Percentiles rank a stretch among this genome's conserved stretches.
Conservation (phyloP, 2,329 filamentous ascomycete genomes). For the Arthroderma uncinatum region DNA sequence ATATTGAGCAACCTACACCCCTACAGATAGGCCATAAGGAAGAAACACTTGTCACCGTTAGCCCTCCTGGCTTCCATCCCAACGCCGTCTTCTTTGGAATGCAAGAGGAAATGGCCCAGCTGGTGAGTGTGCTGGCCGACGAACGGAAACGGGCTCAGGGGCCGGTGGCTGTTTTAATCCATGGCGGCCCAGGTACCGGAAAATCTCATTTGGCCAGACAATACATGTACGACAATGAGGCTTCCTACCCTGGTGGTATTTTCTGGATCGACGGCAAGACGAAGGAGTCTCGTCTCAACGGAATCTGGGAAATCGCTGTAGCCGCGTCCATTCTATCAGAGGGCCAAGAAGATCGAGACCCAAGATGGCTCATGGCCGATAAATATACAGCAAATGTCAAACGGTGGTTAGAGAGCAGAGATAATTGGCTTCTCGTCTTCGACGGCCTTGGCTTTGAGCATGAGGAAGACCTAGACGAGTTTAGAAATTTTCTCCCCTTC, state of each 20-base stretch:
- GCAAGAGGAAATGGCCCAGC: conserved; percentile 44
- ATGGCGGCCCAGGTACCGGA: conserved; percentile 54
- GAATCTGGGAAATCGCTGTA: conserved; percentile 56
- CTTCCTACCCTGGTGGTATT: conserved; percentile 52
- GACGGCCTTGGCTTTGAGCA: conserved; percentile 55
- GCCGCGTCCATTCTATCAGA: conserved; percentile 41
- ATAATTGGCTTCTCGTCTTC: conserved; percentile 57
- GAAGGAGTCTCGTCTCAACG: conserved; percentile 46
- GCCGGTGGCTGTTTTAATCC: conserved; percentile 53
- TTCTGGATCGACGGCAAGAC: conserved; percentile 60
- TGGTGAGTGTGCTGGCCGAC: conserved; percentile 51
- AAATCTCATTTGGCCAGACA: conserved; percentile 59
- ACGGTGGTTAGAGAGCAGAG: conserved; percentile 49
- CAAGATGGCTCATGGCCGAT: conserved; percentile 30
- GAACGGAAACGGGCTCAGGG: conserved; percentile 46
- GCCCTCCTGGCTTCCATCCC: conserved; percentile 48
- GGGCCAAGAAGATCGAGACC: conserved; percentile 29
- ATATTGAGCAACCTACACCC: not conserved
- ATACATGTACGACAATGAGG: conserved; percentile 51
- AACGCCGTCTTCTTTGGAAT: conserved; percentile 55
- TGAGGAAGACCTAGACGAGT: conserved; percentile 39
- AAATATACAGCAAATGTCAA: conserved; percentile 48
- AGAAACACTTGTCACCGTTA: conserved; percentile 26
- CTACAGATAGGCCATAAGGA: conserved; percentile 2
- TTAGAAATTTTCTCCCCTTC: conserved; percentile 54